Base-by-base conservation (phyloP, 2,329 filamentous ascomycete species). In the Bipolaris gigantea region DNA sequence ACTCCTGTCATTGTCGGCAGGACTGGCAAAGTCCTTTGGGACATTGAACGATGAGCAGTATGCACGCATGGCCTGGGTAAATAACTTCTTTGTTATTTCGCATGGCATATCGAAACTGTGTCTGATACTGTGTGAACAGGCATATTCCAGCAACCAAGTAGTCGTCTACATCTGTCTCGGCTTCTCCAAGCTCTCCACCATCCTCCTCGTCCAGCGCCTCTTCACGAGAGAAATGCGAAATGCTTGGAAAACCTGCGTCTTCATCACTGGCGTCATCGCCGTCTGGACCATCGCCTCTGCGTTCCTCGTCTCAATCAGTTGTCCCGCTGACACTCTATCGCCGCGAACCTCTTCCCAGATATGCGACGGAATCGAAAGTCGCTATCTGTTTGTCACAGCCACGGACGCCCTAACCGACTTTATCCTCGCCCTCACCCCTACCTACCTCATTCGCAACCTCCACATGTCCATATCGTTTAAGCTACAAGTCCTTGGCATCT, bases 151-250 rank as follows among this genome's bases (percentile, higher is more conserved):
- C 23, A 21, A 56, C 41, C 66, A 71, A 38, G 50, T 70, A 9
- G 53, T 55, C 2, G 40, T 66, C 19, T 69, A 67, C 43, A 45
- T 69, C 9, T 59, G 64, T 1, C 56, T 71, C 15, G 63, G 62
- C 15, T 50, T 70, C 5, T 68, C 69, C 0, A 72, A 72, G 58
- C 50, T 56, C 10, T 61, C 70, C 2, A 53, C 65, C 5, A 57
- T 69, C 6, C 34, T 70, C n/a, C 56, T 72, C 5, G 60, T 69
- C 30, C 64, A 60, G 38, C 63, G 70, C 2, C 49, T 72, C 2
- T 72, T 71, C 50, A 65, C 59, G 5, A 54, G 61, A 5, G 69
- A 72, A 45, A 65, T 66, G 57, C 62, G 56, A 43, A 50, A 48
- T 23, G 61, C 63, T 9, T 64, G 64, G 60, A 36, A 59, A 7